Evolutionary conservation across 192 early-diverging fungal species (phyloP).

Genomic region (Spinellus fusiger): DNA sequence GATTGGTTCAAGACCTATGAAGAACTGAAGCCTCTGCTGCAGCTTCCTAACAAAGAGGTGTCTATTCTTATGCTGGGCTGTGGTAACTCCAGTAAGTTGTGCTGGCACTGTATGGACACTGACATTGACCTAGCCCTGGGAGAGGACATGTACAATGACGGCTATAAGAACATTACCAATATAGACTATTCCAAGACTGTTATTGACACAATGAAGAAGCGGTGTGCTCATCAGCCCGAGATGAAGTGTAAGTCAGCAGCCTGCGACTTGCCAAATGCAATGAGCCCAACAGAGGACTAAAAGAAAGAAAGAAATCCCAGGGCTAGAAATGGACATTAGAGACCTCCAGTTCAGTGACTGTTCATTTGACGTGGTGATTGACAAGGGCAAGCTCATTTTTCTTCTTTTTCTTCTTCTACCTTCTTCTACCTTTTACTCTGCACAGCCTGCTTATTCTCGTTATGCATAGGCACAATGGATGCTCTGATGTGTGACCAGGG

Average conservation of each 20-base stretch:
- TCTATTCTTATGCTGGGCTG: slow-evolving; percentile 81
- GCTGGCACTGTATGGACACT: not conserved
- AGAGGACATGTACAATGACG: slow-evolving; percentile 74
- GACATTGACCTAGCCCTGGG: slow-evolving; percentile 45
- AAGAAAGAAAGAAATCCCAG: too few species aligned
- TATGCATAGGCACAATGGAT: slow-evolving; percentile 63
- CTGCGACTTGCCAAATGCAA: too few species aligned
- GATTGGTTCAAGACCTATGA: slow-evolving; percentile 89
- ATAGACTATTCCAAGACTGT: slow-evolving; percentile 78
- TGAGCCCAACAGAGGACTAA: not conserved
- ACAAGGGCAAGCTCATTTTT: slow-evolving; percentile 82
- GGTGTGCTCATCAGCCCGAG: slow-evolving; percentile 40
- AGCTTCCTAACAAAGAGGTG: slow-evolving; percentile 46
- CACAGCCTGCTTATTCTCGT: not conserved
- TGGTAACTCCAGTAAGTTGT: slow-evolving; percentile 65
- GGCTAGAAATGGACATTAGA: slow-evolving; percentile 74
- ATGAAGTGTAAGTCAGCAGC: slow-evolving; percentile 47
- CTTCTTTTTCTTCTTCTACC: too few species aligned
- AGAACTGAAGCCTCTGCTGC: slow-evolving; percentile 60
- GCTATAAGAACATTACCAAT: slow-evolving; percentile 68
- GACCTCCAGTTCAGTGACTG: slow-evolving; percentile 54
- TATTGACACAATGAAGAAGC: slow-evolving; percentile 66
- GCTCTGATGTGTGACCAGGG: slow-evolving; percentile 82
- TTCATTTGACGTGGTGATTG: slow-evolving; percentile 71
- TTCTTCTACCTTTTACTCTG: not conserved